Percentiles rank a stretch among this genome's conserved stretches.
Evolutionary conservation across 2,329 filamentous ascomycete genomes (phyloP).

Genomic region (Fusarium nanum): DNA sequence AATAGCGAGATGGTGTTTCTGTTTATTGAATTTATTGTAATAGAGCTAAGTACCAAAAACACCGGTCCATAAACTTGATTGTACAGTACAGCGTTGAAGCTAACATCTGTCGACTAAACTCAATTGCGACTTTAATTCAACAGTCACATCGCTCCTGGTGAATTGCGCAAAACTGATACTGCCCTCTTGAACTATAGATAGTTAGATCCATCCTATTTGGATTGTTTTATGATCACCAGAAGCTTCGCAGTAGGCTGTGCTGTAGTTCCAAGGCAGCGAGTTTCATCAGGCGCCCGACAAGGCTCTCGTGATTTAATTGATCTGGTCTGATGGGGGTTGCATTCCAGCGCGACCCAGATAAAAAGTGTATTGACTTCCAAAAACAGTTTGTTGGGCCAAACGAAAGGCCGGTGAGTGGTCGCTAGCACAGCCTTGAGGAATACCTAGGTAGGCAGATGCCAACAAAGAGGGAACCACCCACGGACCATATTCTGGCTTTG

Average conservation of each 20-base stretch:
- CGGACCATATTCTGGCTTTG: background rate
- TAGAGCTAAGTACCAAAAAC: background rate
- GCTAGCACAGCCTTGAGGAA: background rate
- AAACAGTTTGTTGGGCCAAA: background rate
- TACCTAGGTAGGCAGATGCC: background rate
- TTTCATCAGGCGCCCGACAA: conserved; percentile 4
- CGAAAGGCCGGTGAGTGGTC: background rate
- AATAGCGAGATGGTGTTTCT: background rate
- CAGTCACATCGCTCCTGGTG: too few relatives aligned
- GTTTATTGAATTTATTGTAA: background rate
- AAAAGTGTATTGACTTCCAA: background rate
- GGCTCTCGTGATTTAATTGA: background rate
- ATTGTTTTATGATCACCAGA: background rate
- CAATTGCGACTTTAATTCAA: background rate
- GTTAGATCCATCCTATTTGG: background rate
- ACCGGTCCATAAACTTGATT: background rate
- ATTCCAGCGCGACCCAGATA: background rate
- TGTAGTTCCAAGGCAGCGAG: background rate
- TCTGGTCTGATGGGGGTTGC: background rate
- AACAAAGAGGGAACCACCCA: background rate
- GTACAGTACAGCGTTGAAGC: background rate
- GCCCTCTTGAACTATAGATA: background rate
- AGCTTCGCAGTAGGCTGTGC: background rate
- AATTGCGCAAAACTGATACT: background rate
- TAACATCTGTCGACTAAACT: background rate